These are phyloP conservation scores for Penicillium soppii DNA, from an alignment of 495 filamentous ascomycete species.

Conservation along the genomic window DNA sequence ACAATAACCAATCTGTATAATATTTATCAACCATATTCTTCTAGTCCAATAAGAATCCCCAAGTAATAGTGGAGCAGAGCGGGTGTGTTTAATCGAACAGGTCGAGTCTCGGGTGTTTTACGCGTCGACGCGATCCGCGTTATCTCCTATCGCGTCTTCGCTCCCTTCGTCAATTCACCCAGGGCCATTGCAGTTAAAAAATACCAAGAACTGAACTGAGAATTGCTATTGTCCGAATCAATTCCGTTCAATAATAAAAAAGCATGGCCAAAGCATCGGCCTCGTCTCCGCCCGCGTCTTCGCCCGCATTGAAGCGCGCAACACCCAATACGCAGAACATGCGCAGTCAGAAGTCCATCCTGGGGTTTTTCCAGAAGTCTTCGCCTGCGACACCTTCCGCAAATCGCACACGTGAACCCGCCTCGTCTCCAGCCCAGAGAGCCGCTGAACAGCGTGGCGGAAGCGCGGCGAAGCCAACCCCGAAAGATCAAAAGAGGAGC, in stretches of 20 bases:
- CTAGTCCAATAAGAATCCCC: background rate
- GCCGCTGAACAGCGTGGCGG: conserved; percentile 30
- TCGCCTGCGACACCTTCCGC: conserved; percentile 43
- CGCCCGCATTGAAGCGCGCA: conserved; percentile 41
- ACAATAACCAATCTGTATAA: conserved; percentile 19
- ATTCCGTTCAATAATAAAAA: background rate
- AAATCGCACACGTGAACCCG: conserved; percentile 34
- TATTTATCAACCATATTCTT: background rate
- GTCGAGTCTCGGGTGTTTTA: conserved; percentile 24
- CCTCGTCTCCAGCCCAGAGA: conserved; percentile 44
- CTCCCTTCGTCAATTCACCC: conserved; percentile 1
- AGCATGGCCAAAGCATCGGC: conserved; percentile 38
- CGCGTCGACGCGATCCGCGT: conserved; percentile 44
- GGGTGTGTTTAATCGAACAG: conserved; percentile 3
- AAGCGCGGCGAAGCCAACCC: conserved; percentile 25
- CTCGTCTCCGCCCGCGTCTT: conserved; percentile 39
- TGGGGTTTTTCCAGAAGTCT: conserved; percentile 82
- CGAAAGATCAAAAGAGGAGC: conserved; percentile 36
- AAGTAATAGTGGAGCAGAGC: background rate
- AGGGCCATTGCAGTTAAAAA: too few species aligned
- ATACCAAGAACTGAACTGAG: conserved; percentile 2
- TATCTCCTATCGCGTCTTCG: conserved; percentile 9
- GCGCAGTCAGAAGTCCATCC: conserved; percentile 77
- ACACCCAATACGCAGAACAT: conserved; percentile 50
- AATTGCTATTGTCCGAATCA: background rate